phyloP scores from a whole-genome alignment of 805 yeast species.

The Maudiozyma bulderi region DNA sequence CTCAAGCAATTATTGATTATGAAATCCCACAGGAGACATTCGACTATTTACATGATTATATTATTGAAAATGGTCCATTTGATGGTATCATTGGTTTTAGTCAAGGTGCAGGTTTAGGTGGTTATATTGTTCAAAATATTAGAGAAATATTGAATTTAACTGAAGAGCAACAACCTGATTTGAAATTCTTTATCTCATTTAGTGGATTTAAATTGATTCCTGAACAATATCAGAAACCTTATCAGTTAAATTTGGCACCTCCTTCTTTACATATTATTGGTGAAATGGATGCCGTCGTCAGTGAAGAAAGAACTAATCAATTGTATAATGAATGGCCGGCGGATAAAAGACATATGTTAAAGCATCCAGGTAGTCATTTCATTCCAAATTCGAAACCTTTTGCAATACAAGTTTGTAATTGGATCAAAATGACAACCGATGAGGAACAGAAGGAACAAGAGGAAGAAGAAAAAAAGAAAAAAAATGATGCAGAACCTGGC shows the following conservation, averaged over 20 bases:
- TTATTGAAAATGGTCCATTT: conserved; percentile 58
- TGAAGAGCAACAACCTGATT: conserved; percentile 31
- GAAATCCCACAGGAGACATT: conserved; percentile 30
- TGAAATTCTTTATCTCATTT: conserved; percentile 66
- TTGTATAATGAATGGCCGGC: conserved; percentile 45
- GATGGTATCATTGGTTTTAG: conserved; percentile 84
- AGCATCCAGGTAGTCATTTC: conserved; percentile 93
- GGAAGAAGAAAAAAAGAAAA: neutral
- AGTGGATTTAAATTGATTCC: conserved; percentile 46
- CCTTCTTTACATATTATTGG: conserved; percentile 70
- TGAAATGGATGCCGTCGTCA: conserved; percentile 79
- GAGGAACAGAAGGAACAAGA: neutral
- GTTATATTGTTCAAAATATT: conserved; percentile 44
- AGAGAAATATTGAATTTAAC: conserved; percentile 35
- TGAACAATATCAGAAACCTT: conserved; percentile 11
- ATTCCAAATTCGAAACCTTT: conserved; percentile 73
- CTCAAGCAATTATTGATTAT: conserved; percentile 10
- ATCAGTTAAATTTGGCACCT: conserved; percentile 23
- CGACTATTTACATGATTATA: conserved; percentile 33
- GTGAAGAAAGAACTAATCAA: conserved; percentile 52
- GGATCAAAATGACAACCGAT: conserved; percentile 21
- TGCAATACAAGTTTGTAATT: conserved; percentile 26
- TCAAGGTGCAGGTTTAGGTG: conserved; percentile 86
- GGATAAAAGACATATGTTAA: conserved; percentile 38
- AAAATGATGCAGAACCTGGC: conserved; percentile 1